Conservation (phyloP, 1,284 basidiomycete genomes). For the Sporisorium exsertum region DNA sequence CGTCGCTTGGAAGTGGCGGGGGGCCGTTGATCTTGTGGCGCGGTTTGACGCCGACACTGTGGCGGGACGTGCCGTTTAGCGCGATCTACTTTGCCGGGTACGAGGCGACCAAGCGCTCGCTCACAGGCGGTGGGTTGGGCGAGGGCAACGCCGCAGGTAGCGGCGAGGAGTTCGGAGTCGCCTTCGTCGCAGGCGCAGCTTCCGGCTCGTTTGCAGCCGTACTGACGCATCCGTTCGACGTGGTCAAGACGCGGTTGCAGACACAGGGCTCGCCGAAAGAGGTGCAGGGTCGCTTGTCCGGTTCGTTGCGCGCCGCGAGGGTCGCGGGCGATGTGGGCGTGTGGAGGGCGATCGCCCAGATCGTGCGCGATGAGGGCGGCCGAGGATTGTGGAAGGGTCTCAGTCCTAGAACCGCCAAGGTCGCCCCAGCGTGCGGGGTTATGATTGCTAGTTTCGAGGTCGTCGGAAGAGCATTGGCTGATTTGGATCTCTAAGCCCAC, state of each 20-base stretch:
- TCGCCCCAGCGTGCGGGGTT: conserved; percentile 97
- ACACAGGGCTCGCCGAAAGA: conserved; percentile 28
- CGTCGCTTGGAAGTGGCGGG: conserved; percentile 14
- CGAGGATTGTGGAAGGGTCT: conserved; percentile 86
- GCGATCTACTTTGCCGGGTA: conserved; percentile 83
- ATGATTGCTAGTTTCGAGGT: conserved; percentile 97
- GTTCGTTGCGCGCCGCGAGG: not conserved
- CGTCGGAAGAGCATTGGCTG: conserved; percentile 63
- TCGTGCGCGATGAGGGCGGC: conserved; percentile 82
- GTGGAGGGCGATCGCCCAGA: conserved; percentile 74
- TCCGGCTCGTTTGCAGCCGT: conserved; percentile 78
- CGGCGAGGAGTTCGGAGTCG: conserved; percentile 77
- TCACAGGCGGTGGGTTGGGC: conserved; percentile 69
- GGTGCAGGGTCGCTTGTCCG: conserved; percentile 1
- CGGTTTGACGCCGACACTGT: conserved; percentile 89
- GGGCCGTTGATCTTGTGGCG: conserved; percentile 85
- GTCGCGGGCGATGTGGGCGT: conserved; percentile 5
- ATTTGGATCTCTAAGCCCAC: conserved; percentile 27
- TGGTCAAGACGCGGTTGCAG: conserved; percentile 92
- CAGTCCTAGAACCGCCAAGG: conserved; percentile 89
- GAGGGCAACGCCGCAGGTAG: conserved; percentile 60
- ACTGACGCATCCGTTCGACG: conserved; percentile 93
- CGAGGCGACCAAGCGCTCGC: conserved; percentile 68
- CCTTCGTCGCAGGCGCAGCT: conserved; percentile 83
- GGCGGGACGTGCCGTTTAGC: conserved; percentile 97